Evolutionary conservation across 345 rosid genomes (phyloP), one percentile per base, ranked within the genome.

Genomic region (Euphorbia tirucalli): DNA sequence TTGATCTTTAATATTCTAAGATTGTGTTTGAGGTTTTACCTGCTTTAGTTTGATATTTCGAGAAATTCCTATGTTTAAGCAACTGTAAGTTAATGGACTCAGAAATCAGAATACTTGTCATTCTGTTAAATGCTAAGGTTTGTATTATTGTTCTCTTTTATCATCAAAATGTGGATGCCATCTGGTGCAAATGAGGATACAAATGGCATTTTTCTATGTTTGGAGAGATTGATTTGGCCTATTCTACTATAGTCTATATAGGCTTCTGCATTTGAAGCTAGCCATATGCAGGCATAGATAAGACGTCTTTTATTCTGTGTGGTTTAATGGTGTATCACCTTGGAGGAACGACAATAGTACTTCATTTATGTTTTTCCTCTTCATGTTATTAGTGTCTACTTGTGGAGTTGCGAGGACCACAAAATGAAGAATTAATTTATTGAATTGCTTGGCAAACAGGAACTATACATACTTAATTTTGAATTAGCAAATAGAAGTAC

Each of bases 401-500:
- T 35, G 24, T 41, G 52, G 37, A 16, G 19, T 43, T 32, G 28
- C 35, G 41, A 30, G 22, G 8, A 35, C 66, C 44, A 10, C n/a
- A 62, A 35, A 14, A 31, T 56, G 18, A 11, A 25, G 31, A 11
- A 9, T 7, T 2, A 46, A 30, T 57, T 25, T 28, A 8, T 8
- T 35, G 28, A 18, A 22, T 37, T 72, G 62, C 28, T 18, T 6
- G 32, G 16, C 25, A 1, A 41, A 30, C 49, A 55, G 46, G 32
- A 62, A 56, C 68, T 37, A 21, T 35, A n/a, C 43, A 27, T 27
- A 22, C 55, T 70, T 65, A n/a, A n/a, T n/a, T n/a, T n/a, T n/a
- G n/a, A n/a, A 48, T 27, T 41, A 48, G 59, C 54, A 31, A n/a
- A 62, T 65, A 68, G 77, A 59, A 68, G 58, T 66, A 18, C 28